Evolutionary conservation across 1,139 yeast species (phyloP).

Genomic region (Yamadazyma sp.): DNA sequence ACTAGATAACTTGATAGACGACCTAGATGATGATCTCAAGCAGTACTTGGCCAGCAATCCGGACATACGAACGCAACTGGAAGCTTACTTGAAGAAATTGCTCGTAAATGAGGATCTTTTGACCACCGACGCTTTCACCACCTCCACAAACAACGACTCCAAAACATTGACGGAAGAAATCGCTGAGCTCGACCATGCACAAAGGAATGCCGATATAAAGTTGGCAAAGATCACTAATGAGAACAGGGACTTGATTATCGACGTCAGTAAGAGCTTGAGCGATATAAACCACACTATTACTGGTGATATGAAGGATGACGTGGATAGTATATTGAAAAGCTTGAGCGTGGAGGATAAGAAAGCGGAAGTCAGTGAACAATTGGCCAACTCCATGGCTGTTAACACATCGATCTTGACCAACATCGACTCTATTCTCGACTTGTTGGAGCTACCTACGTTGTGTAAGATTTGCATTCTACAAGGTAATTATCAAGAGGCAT

Average conservation of each 20-base stretch:
- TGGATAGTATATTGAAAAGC: constrained; percentile 20
- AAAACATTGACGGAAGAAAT: constrained; percentile 45
- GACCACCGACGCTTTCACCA: constrained; percentile 41
- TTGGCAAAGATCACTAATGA: constrained; percentile 35
- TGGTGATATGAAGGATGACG: constrained; percentile 22
- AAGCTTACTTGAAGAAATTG: constrained; percentile 25
- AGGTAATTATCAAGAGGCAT: constrained; percentile 87
- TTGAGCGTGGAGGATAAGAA: constrained; percentile 13
- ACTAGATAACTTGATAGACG: constrained; percentile 23
- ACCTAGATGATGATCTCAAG: constrained; percentile 18
- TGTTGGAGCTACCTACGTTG: constrained; percentile 79
- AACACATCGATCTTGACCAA: constrained; percentile 52
- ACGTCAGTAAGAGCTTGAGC: constrained; percentile 33
- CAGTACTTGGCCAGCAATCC: constrained; percentile 13
- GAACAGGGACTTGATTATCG: constrained; percentile 42
- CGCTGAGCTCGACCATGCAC: constrained; percentile 43
- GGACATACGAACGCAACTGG: constrained; percentile 15
- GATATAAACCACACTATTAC: constrained; percentile 24
- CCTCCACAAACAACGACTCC: constrained; percentile 15
- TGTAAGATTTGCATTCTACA: constrained; percentile 80
- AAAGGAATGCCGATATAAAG: constrained; percentile 29
- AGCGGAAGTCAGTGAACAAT: constrained; percentile 23
- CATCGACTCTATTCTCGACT: constrained; percentile 71
- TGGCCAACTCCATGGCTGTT: constrained; percentile 22
- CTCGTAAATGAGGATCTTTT: constrained; percentile 42